A percentile compares a stretch with the other conserved stretches of the same genome.
phyloP scores from a whole-genome alignment of 306 rosid species.

The Trifolium subterraneum region DNA sequence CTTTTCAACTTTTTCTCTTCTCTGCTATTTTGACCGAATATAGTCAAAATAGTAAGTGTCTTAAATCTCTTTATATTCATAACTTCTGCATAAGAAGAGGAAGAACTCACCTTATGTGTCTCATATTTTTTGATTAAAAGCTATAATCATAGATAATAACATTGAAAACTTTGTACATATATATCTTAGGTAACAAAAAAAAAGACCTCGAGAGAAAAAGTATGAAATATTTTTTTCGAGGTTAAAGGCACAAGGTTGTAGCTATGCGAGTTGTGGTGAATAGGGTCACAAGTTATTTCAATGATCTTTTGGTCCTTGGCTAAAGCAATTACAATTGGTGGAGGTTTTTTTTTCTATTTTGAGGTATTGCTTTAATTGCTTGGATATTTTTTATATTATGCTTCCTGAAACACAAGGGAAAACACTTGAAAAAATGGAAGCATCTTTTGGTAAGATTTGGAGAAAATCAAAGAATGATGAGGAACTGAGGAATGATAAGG shows the following conservation, averaged over 20 bases:
- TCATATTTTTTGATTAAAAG: no score
- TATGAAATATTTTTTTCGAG: constrained; percentile 71
- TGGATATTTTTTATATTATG: constrained; percentile 63
- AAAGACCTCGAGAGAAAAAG: no score
- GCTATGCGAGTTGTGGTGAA: constrained; percentile 67
- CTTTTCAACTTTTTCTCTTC: no score
- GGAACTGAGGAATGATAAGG: constrained; percentile 7
- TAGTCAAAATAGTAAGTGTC: no score
- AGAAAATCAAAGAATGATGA: constrained; percentile 8
- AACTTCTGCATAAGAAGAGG: no score
- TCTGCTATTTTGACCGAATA: no score
- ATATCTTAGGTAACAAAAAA: no score
- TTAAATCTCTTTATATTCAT: no score
- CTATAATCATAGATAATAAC: no score
- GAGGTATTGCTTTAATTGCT: constrained; percentile 44
- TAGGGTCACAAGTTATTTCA: constrained; percentile 59
- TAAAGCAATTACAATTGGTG: constrained; percentile 62
- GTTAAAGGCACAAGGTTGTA: constrained; percentile 79
- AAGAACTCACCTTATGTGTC: no score
- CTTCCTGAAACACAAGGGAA: constrained; percentile 82
- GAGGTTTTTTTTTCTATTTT: constrained; percentile 74
- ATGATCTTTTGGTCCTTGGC: constrained; percentile 76
- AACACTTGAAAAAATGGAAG: constrained; percentile 78
- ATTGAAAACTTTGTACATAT: no score
- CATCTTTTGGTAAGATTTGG: constrained; percentile 63